Percentiles rank a stretch among this genome's conserved stretches.
Evolutionary conservation across 768 basidiomycete species (phyloP).

Genomic region (Phylloporus sp.): DNA sequence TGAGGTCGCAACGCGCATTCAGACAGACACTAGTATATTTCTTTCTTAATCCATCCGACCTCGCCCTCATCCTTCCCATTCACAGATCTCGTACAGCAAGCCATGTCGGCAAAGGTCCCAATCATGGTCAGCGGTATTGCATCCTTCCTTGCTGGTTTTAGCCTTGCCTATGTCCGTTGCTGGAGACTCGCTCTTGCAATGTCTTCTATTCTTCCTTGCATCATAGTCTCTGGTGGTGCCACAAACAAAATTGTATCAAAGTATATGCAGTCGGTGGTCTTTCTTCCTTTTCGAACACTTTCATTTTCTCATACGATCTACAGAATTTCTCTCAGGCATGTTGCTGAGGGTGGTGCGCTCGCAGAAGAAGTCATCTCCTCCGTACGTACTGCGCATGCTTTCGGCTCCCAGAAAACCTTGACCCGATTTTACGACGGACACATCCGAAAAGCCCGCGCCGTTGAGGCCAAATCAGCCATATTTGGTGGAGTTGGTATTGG

Average conservation of each 20-base stretch:
- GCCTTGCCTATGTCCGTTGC: slow-evolving; percentile 59
- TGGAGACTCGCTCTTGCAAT: slow-evolving; percentile 86
- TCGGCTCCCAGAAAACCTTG: slow-evolving; percentile 71
- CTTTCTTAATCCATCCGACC: slow-evolving; percentile 25
- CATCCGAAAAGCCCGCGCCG: slow-evolving; percentile 46
- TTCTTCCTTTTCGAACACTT: background rate
- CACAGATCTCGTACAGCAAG: slow-evolving; percentile 83
- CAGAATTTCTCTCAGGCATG: slow-evolving; percentile 63
- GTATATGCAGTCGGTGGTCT: slow-evolving; percentile 56
- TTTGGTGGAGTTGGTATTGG: slow-evolving; percentile 59
- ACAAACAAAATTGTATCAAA: slow-evolving; percentile 68
- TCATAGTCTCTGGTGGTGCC: slow-evolving; percentile 62
- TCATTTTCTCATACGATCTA: slow-evolving; percentile 1
- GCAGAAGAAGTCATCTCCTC: slow-evolving; percentile 94
- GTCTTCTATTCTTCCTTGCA: slow-evolving; percentile 79
- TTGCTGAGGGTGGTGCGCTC: slow-evolving; percentile 74
- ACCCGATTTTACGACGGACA: slow-evolving; percentile 58
- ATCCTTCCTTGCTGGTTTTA: slow-evolving; percentile 77
- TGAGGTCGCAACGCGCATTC: slow-evolving; percentile 90
- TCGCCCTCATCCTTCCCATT: background rate
- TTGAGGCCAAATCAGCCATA: slow-evolving; percentile 57
- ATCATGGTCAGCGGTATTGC: slow-evolving; percentile 57
- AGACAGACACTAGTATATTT: slow-evolving; percentile 80
- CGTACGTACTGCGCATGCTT: slow-evolving; percentile 86
- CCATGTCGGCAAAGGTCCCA: slow-evolving; percentile 85